Base-by-base conservation (phyloP, 192 early-diverging fungal genomes). In the Entophlyctis luteolus region DNA sequence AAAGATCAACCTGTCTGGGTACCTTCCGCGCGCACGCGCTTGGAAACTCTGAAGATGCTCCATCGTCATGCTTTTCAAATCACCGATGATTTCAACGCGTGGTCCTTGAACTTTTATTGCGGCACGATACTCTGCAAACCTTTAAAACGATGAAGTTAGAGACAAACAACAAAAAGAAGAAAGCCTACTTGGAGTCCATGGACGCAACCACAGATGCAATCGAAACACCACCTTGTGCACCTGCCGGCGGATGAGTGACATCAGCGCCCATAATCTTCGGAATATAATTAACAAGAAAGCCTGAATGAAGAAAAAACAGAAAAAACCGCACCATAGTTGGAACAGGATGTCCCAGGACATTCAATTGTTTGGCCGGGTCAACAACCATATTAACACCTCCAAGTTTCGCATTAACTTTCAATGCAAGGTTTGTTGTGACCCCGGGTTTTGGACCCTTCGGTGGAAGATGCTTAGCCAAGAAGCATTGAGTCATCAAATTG, bases 401-500 rank as follows among this genome's bases (percentile, higher is more conserved):
- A 12, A 71, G 45, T 42, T 71, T 71, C 18, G 59, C 59, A 32
- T 71, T 71, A n/a, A 71, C 49, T 35, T 71, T 71, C 14, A 71
- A 42, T 14, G 87, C 89, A 4, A 97, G 81, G 70, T 97, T 97
- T 32, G 87, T 88, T 36, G 88, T 85, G 75, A 93, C 94, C 2
- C 60, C 36, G 2, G 56, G 62, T 32, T 57, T 57, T 2, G 53
- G 34, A 10, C 42, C 28, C 12, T 18, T 4, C 20, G 57, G 57
- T 12, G 32, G 76, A 48, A 92, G 79, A 65, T 80, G 89, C 38
- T 74, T 70, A 34, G 32, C 20, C 20, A 63, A n/a, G 72, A 94
- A 80, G 78, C 92, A 94, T 77, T 97, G 94, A 4, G 92, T 91
- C 4, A 90, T 77, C 48, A 94, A 71, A 39, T 88, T 91, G 28